Evolutionary conservation across 768 basidiomycete genomes (phyloP), one percentile per base, ranked within the genome.

Genomic region (Tubosaeta sp.): DNA sequence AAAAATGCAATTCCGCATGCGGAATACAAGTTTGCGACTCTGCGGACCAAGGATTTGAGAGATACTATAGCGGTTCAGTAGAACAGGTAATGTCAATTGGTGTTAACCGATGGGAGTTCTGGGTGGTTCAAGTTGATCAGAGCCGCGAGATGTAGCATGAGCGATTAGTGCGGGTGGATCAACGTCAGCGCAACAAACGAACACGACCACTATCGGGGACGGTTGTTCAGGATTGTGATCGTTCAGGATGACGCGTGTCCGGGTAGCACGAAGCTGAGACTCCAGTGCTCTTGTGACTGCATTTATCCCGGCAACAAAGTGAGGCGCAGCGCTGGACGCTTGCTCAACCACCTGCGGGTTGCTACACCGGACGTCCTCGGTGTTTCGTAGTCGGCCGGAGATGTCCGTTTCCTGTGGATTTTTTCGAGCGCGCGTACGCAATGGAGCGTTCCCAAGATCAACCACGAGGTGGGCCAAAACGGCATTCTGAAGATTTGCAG

Each of bases 271-370:
- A 64, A 79, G 70, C 58, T 87, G 81, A 2, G 43, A 56, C 66
- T 94, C 91, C 12, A 94, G 73, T 25, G 74, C 72, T 64, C 80
- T 84, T 1, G 90, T 90, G 13, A 93, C 86, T 59, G 81, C 73
- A 59, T 93, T 94, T 53, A 93, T 84, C n/a, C 91, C 91, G 42
- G 83, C 61, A 10, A 73, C 64, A 30, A 86, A 52, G 62, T 84
- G 79, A 10, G 69, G 16, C 16, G 49, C 38, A n/a, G 41, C 44
- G 21, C 38, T 32, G 10, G 35, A 21, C 13, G 14, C 22, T 4
- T 10, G 25, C 10, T 41, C 39, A 10, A 27, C n/a, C n/a, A n/a
- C n/a, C n/a, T n/a, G n/a, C n/a, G n/a, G 6, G 3, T 42, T 52
- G 3, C 5, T 4, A 21, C 7, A 38, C 39, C 21, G 39, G 39